Evolutionary conservation across 2,329 filamentous ascomycete genomes (phyloP), one percentile per base, ranked within the genome.

Genomic region (Thelonectria rubi): DNA sequence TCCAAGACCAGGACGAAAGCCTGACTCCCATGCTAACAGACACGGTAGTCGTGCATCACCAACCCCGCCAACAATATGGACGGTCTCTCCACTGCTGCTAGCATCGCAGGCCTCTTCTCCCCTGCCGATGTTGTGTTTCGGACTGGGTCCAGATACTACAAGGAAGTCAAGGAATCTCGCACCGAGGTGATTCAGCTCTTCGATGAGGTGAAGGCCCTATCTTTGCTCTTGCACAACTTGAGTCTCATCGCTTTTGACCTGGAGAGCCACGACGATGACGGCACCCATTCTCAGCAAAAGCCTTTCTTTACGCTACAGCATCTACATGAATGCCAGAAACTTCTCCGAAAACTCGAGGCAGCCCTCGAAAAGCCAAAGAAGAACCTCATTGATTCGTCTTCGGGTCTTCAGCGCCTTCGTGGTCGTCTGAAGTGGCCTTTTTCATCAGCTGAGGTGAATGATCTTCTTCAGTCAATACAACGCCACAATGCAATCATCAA

Each of bases 101-200:
- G 64, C 34, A 57, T 66, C 9, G 58, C 59, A 5, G 63, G 57
- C 2, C 30, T 64, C 5, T 57, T 64, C 2, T 11, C 57, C 3
- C 39, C 65, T 1, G 60, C 60, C 11, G 57, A 67, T 21, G 57
- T 64, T 5, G 39, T 60, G 3, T 64, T 64, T 17, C 18, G 60
- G 4, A 18, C 30, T 9, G 55, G 26, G 2, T 32, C n/a, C 1
- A 64, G 56, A 34, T 64, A 62, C 12, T 24, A 12, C 24, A 60
- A 34, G 11, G 32, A 18, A 18, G 32, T 32, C 12, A 52, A 17
- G 34, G 48, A 50, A 9, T n/a, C 64, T 2, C 24, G 18, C 4
- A 21, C 46, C 7, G 62, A 65, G 2, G 52, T 52, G 2, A 39
- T 37, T 3, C 45, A 20, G 4, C 48, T 65, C 1, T 10, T 46